These are phyloP conservation scores for Chaetomium sp. DNA, from an alignment of 2,329 filamentous ascomycete species.

Conservation along the genomic window DNA sequence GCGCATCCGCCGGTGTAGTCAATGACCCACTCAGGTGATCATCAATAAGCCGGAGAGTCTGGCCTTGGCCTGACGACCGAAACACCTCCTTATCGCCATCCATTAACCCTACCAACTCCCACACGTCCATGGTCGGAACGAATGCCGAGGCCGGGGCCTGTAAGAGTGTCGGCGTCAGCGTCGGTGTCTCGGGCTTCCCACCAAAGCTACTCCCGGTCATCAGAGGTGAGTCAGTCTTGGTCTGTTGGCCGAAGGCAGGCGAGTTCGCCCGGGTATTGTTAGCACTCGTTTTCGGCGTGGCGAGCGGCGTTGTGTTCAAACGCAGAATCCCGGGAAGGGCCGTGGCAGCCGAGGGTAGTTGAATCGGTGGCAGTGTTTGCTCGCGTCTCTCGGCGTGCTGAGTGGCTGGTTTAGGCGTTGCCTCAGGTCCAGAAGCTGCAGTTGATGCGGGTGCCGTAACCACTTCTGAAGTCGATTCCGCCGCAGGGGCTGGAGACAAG, in stretches of 20 bases:
- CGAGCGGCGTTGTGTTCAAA: slow-evolving; percentile 5
- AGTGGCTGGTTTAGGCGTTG: neutral
- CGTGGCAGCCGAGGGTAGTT: neutral
- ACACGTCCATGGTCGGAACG: slow-evolving; percentile 13
- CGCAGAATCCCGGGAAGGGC: neutral
- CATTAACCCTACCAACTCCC: slow-evolving; percentile 11
- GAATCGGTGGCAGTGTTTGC: neutral
- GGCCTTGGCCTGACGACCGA: neutral
- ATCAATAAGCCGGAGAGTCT: slow-evolving; percentile 9
- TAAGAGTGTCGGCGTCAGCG: neutral
- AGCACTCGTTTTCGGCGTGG: slow-evolving; percentile 7
- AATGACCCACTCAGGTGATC: slow-evolving; percentile 11
- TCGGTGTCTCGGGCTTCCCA: slow-evolving; percentile 1
- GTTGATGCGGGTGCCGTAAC: neutral
- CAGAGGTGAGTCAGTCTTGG: neutral
- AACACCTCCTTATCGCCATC: slow-evolving; percentile 9
- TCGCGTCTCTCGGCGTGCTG: neutral
- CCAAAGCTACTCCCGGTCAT: neutral
- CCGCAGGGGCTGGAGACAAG: neutral
- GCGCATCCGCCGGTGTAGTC: slow-evolving; percentile 1
- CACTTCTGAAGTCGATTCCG: neutral
- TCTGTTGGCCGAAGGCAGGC: neutral
- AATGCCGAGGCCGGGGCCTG: neutral
- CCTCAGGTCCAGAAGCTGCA: neutral
- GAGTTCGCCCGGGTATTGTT: slow-evolving; percentile 11